These are phyloP conservation scores for Pseudogymnoascus sp. DNA, from an alignment of 2,329 filamentous ascomycete genomes.

Conservation along the genomic window DNA sequence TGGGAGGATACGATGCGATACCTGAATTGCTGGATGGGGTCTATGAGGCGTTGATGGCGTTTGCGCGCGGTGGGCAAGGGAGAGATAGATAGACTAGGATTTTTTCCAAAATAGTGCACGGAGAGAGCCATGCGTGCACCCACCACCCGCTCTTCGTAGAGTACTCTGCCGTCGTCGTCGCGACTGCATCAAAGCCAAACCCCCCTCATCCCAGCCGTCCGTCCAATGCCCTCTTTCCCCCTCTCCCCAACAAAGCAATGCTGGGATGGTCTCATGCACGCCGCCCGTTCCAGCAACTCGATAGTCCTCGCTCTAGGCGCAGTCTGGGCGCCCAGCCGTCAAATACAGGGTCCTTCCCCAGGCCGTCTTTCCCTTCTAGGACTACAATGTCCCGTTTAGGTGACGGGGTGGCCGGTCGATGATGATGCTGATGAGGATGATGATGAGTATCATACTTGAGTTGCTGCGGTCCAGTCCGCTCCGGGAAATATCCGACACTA, in stretches of 20 bases:
- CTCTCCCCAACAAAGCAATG: background rate
- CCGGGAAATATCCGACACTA: conserved; percentile 2
- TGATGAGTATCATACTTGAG: background rate
- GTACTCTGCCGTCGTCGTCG: background rate
- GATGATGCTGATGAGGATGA: background rate
- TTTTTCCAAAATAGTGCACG: background rate
- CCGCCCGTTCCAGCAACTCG: background rate
- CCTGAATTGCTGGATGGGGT: background rate
- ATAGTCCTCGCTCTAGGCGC: background rate
- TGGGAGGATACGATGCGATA: background rate
- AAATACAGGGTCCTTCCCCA: background rate
- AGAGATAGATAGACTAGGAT: background rate
- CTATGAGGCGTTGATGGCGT: background rate
- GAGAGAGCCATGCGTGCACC: background rate
- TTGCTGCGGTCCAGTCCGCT: background rate
- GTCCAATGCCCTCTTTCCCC: background rate
- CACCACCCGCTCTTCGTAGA: background rate
- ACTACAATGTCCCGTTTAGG: background rate
- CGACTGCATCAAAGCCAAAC: background rate
- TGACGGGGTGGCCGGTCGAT: background rate
- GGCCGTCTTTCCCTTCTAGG: background rate
- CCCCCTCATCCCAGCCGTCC: background rate
- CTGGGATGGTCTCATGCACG: background rate
- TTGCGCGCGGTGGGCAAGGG: background rate
- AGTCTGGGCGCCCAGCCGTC: background rate